Evolutionary conservation across 176 grass and related monocot species (phyloP), one percentile per base, ranked within the genome.

Genomic region (Carex parvula): DNA sequence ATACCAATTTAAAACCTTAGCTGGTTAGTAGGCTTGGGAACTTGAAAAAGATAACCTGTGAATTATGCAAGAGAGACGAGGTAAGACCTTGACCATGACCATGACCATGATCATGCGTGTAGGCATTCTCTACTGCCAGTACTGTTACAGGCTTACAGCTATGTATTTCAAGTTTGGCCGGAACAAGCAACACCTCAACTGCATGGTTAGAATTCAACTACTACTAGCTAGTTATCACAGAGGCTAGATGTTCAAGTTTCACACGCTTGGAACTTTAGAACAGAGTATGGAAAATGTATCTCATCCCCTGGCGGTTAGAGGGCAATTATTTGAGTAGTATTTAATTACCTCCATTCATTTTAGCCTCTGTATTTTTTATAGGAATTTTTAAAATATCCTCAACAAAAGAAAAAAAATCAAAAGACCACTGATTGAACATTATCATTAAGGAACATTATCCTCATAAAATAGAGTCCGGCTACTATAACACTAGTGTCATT

Each of bases 51-150:
- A 67, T 50, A 53, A 65, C 11, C 39, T 14, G 48, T 81, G 56
- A 22, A 64, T 73, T 20, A 52, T 73, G 70, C 41, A 52, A 50
- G 42, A 52, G 42, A 74, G 70, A 74, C 10, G 70, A 50, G 44
- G 70, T 74, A 70, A 70, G 18, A 70, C 5, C 6, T 42, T 18
- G 66, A 70, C 33, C n/a, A 39, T 22, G n/a, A 53, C 14, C 56
- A 60, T 18, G 20, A 52, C 8, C n/a, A 73, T 74, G 17, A 17
- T 60, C 39, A 82, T 53, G 79, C 79, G 79, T 82, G 79, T 82
- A 63, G 79, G 79, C 20, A 82, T 82, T 82, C 60, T 63, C 79
- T 44, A 50, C 79, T 82, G 37, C 56, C 21, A 30, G 22, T 4
- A 30, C 67, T 44, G 37, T 70, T 26, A 75, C n/a, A n/a, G n/a